phyloP scores from a whole-genome alignment of 164 flowering plant genomes.

The Nymphaea thermarum region DNA sequence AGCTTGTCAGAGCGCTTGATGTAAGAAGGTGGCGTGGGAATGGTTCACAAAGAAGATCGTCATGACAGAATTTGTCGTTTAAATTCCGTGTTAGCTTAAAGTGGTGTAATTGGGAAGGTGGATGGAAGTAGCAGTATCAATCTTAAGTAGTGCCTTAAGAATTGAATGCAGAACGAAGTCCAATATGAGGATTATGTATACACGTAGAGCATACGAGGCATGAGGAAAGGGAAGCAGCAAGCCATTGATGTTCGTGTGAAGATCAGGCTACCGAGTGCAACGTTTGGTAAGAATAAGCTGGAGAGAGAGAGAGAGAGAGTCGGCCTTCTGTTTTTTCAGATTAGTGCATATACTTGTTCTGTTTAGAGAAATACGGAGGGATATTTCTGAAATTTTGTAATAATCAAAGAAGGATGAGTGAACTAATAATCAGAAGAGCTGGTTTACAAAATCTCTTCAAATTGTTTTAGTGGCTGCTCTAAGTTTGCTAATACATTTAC shows the following conservation, averaged over 20 bases:
- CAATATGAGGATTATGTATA: no score
- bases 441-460: neutral
- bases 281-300: neutral
- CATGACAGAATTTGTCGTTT: no score
- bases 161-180: no score
- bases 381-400: neutral
- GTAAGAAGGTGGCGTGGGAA: neutral
- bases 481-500: no score
- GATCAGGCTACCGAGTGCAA: neutral
- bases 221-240: neutral
- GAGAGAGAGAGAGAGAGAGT: neutral
- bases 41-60: no score
- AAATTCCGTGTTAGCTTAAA: no score
- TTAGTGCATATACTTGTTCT: neutral
- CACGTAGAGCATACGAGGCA: neutral
- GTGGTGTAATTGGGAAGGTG: no score
- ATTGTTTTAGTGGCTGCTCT: no score
- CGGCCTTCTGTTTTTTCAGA: neutral
- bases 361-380: neutral
- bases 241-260: neutral
- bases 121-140: neutral
- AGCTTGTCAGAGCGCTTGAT: slow-evolving; percentile 80
- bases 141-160: neutral
- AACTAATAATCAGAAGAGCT: neutral
- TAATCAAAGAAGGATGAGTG: neutral